Base-by-base conservation (phyloP, 768 basidiomycete species). In the Collybia nuda region DNA sequence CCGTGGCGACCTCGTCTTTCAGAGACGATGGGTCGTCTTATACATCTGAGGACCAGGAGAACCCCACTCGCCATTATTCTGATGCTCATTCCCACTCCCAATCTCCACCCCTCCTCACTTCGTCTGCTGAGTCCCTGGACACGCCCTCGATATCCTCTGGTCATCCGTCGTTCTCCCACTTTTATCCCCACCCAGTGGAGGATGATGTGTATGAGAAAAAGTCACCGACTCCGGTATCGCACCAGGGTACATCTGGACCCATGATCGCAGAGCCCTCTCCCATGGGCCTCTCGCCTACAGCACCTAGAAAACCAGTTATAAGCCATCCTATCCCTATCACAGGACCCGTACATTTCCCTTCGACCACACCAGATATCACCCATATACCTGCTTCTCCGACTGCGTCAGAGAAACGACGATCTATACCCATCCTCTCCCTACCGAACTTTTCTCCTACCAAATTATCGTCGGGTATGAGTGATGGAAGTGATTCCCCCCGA, bases 81-180 rank as follows among this genome's bases (percentile, higher is more conserved):
- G 46, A 60, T 41, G 48, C 51, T 40, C 58, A 54, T 50, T 58
- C 62, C 22, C 61, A 59, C 12, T 61, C 64, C 17, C 22, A 52
- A n/a, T 68, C 68, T 21, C 71, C 77, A 38, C 81, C 82, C 6
- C 78, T 75, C 9, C 67, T 84, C 6, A 78, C 81, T 5, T 79
- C 80, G 5, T 84, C 82, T 4, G 74, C 77, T 0, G 85, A 86
- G 52, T 87, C 86, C 1, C 60, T 86, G 43, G 75, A 74, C 8
- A 78, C 82, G 11, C 79, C 78, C 2, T 74, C 79, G 2, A 71
- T 74, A 5, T 78, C 80, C 6, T 84, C 84, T 12, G 78, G 67
- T 24, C 78, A 75, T 50, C 68, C 71, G 4, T 77, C 75, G 7
- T 60, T 72, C 17, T 51, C 65, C 15, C 57, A 76, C 55, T 61